These are phyloP conservation scores for Flaveria brownii DNA, from an alignment of 129 eudicot species.

Conservation along the genomic window DNA sequence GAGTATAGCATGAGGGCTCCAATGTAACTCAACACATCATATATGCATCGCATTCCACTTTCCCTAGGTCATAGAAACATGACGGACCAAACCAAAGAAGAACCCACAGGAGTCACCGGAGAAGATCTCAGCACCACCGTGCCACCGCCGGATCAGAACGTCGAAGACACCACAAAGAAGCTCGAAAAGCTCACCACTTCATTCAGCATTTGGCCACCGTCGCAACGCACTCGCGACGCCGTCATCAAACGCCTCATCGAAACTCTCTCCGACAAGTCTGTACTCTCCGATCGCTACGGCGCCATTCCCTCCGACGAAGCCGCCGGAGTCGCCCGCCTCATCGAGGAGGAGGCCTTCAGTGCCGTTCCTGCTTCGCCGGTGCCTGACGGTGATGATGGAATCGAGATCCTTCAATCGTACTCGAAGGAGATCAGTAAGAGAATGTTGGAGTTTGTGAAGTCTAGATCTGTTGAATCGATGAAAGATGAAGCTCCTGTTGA, in stretches of 20 bases:
- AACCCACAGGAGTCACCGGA: conserved; percentile 23
- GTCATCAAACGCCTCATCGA: conserved; percentile 75
- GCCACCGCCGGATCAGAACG: neutral
- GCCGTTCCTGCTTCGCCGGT: conserved; percentile 40
- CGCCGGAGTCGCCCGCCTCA: conserved; percentile 33
- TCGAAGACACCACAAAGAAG: conserved; percentile 23
- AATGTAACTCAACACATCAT: neutral
- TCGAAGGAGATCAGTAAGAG: conserved; percentile 86
- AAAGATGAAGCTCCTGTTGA: conserved; percentile 5
- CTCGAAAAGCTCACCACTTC: conserved; percentile 39
- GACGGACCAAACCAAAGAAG: conserved; percentile 33
- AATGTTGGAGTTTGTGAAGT: conserved; percentile 70
- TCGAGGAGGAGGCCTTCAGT: conserved; percentile 70
- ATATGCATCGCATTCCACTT: neutral
- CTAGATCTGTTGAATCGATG: conserved; percentile 53
- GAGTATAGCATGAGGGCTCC: neutral
- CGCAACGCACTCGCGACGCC: conserved; percentile 90
- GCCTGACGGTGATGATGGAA: conserved; percentile 58
- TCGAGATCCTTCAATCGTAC: conserved; percentile 71
- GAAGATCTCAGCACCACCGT: conserved; percentile 17
- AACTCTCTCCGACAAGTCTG: conserved; percentile 67
- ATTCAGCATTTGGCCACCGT: conserved; percentile 94
- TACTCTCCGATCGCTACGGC: conserved; percentile 86
- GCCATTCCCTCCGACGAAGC: conserved; percentile 64
- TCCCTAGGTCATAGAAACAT: conserved; percentile 8